phyloP scores from a whole-genome alignment of 257 asterid species.

The Solanum ossicruentum region DNA sequence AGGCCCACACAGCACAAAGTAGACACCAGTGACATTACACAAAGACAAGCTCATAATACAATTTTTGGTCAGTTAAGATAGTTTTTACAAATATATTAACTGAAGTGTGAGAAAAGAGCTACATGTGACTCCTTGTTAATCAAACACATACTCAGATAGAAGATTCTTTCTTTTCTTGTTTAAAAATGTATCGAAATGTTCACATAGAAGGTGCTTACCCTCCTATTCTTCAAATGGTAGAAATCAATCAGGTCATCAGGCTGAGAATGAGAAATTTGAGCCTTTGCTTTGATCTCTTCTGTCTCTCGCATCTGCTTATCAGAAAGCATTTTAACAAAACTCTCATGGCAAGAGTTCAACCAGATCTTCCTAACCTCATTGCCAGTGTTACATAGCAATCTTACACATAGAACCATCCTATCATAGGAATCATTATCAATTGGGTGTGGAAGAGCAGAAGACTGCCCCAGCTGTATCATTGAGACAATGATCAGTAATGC shows the following conservation, averaged over 20 bases:
- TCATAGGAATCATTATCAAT: conserved; percentile 85
- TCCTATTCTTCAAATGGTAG: conserved; percentile 91
- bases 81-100: neutral
- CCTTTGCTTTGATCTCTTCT: conserved; percentile 80
- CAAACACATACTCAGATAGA: neutral
- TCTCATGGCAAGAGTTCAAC: conserved; percentile 82
- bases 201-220: conserved; percentile 33
- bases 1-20: neutral
- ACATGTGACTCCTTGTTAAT: neutral
- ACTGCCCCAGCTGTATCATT: conserved; percentile 80
- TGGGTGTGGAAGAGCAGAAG: conserved; percentile 87
- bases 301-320: conserved; percentile 88
- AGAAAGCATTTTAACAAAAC: conserved; percentile 87
- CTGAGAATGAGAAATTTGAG: conserved; percentile 66
- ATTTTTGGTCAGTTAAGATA: neutral
- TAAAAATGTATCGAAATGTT: neutral
- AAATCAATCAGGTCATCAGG: conserved; percentile 95
- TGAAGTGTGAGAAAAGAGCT: neutral
- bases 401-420: conserved; percentile 69
- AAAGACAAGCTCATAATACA: neutral
- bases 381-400: conserved; percentile 60
- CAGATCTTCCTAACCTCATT: conserved; percentile 69
- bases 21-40: neutral
- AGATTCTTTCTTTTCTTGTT: neutral
- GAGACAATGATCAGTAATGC: conserved; percentile 72